These are phyloP conservation scores for Cytospora leucostoma DNA, from an alignment of 2,329 filamentous ascomycete species.

Conservation along the genomic window DNA sequence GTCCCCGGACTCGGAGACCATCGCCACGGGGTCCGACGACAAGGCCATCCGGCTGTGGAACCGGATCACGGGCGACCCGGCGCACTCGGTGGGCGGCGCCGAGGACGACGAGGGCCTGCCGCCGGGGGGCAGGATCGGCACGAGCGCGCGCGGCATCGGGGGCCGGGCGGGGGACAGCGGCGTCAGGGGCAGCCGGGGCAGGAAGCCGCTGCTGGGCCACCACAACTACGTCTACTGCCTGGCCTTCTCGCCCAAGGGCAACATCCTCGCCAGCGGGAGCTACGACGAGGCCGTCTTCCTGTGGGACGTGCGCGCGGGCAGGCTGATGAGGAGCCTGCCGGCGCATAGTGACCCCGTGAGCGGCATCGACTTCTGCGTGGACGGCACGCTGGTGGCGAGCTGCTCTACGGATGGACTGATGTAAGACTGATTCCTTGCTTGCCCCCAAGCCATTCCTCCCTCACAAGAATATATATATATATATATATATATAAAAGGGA, in stretches of 20 bases:
- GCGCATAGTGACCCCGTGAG: constrained; percentile 94
- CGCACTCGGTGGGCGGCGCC: constrained; percentile 35
- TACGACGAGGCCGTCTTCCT: constrained; percentile 97
- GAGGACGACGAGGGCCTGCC: constrained; percentile 26
- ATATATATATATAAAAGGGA: no score
- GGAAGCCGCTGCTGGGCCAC: constrained; percentile 73
- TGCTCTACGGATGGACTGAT: constrained; percentile 91
- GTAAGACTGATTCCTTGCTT: constrained; percentile 45
- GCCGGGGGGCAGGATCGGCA: constrained; percentile 27
- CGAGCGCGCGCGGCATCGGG: constrained; percentile 20
- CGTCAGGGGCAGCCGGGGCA: constrained; percentile 36
- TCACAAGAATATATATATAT: no score
- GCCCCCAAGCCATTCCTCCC: no score
- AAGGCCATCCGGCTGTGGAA: constrained; percentile 96
- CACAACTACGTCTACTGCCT: constrained; percentile 96
- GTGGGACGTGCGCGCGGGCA: constrained; percentile 89
- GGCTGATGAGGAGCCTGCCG: constrained; percentile 85
- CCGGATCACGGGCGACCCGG: constrained; percentile 55
- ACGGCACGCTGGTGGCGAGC: constrained; percentile 88
- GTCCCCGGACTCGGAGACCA: constrained; percentile 82
- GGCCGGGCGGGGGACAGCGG: constrained; percentile 21
- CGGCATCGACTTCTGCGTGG: constrained; percentile 88
- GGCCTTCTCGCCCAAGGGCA: constrained; percentile 96
- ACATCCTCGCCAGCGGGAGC: constrained; percentile 91
- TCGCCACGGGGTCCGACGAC: constrained; percentile 93